A percentile compares a stretch with the other conserved stretches of the same genome.
Conservation (phyloP, 345 rosid genomes). For the Psidium guajava region DNA sequence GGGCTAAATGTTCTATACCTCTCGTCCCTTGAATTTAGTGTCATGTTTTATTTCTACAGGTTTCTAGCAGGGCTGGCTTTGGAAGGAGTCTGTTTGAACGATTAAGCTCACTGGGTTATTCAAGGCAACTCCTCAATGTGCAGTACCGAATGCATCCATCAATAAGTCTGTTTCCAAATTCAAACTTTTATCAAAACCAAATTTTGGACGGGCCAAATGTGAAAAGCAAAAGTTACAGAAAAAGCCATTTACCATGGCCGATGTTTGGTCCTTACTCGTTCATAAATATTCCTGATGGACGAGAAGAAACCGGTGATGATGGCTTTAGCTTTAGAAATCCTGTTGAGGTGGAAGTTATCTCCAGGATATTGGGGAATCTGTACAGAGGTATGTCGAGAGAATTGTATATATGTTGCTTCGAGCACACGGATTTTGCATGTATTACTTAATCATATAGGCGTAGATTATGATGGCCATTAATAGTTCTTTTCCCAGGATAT, state of each 20-base stretch:
- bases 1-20: not conserved
- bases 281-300: slow-evolving; percentile 27
- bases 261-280: slow-evolving; percentile 42
- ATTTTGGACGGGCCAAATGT: slow-evolving; percentile 40
- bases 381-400: slow-evolving; percentile 21
- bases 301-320: slow-evolving; percentile 17
- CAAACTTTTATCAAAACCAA: slow-evolving; percentile 26
- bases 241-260: slow-evolving; percentile 18
- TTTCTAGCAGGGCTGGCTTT: slow-evolving; percentile 19
- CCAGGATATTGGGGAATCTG: slow-evolving; percentile 16
- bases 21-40: not conserved
- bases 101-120: slow-evolving; percentile 25
- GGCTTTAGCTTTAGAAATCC: slow-evolving; percentile 23
- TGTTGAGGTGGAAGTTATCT: slow-evolving; percentile 36
- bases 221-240: slow-evolving; percentile 11
- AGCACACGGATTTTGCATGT: not conserved
- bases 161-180: slow-evolving; percentile 51
- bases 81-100: slow-evolving; percentile 73
- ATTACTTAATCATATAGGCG: not conserved
- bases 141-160: slow-evolving; percentile 84
- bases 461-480: not conserved
- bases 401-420: not conserved
- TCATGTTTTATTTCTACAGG: slow-evolving; percentile 3
- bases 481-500: not conserved
- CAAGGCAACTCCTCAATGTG: slow-evolving; percentile 35